Base-by-base conservation (phyloP, 306 rosid genomes). In the Luffa aegyptiaca region DNA sequence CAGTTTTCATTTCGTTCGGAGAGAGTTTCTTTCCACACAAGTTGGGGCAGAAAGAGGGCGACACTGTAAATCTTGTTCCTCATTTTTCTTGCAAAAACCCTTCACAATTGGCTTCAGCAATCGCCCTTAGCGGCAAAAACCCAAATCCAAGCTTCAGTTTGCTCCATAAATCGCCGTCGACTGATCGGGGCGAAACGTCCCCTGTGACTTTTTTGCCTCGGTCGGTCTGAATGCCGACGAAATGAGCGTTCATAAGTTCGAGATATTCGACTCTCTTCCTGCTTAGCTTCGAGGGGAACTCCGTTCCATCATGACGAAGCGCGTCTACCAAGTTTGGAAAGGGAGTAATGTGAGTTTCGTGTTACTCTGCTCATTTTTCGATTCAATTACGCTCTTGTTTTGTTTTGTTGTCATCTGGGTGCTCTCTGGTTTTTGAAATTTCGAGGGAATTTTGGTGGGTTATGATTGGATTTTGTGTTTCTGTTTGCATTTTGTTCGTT, bases 261-360 rank as follows among this genome's bases (percentile, higher is more conserved):
- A 81, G 59, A 82, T 86, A 33, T 61, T 62, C 41, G 42, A 46
- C 73, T 78, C 74, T 45, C 63, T 88, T 84, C 52, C 76, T 21
- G 76, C 52, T 70, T 77, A 82, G 39, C 82, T 89, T 63, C 26
- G 55, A 35, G 63, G 46, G 84, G 72, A 62, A 66, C 51, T 44
- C 51, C 44, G 68, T 74, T 35, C 84, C 77, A 81, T 31, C 88
- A 94, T 94, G 97, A 96, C 96, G 14, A 89, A 86, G 93, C 98
- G 96, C 90, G 96, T 92, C 64, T 89, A 88, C 85, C 90, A 94
- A 90, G 93, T 83, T 82, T 94, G 98, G 97, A 90, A 88, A 89
- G 97, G 97, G 85, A 89, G 92, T 85, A 94, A 94, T 85, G 98
- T 94, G 86, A 89, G 93, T 57, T 79, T 45, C 66, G 2, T 63